Evolutionary conservation across 192 early-diverging fungal species (phyloP), one percentile per base, ranked within the genome.

Genomic region (Lunasporangiospora selenospora): DNA sequence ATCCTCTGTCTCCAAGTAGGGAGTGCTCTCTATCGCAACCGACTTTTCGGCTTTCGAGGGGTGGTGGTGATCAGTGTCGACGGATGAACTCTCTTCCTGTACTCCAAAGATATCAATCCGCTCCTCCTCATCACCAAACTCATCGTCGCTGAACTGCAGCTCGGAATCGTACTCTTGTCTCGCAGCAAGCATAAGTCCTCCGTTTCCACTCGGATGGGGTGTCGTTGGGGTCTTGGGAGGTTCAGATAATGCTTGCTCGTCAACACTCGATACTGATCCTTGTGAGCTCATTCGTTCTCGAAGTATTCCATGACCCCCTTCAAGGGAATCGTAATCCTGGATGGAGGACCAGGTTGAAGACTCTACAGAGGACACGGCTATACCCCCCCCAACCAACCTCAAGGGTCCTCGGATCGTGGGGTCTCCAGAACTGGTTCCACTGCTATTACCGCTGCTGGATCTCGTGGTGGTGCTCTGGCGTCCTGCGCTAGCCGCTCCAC

Each of bases 381-480:
- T n/a, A 6, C 5, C 5, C 41, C 16, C 16, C 12, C 32, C 11
- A 55, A 26, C 1, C 13, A 30, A 4, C 12, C 39, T 6, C 3
- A 43, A 45, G 8, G 31, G 24, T 9, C 33, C 13, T 16, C 64
- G 64, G 24, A 59, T n/a, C 3, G 65, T 67, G 2, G 57, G 37
- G 1, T 67, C 50, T 3, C 34, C 33, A 1, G 65, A 67, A n/a
- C n/a, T n/a, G n/a, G n/a, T n/a, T n/a, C n/a, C n/a, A n/a, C n/a
- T n/a, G 13, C 42, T 67, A 11, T 24, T 59, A 13, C 50, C 65
- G 23, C 64, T 59, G n/a, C n/a, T n/a, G n/a, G n/a, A n/a, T n/a
- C n/a, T n/a, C n/a, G n/a, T n/a, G n/a, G n/a, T n/a, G n/a, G n/a
- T n/a, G n/a, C n/a, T n/a, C n/a, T 27, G 34, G 15, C 15, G 42